Evolutionary conservation across 192 early-diverging fungal species (phyloP).

Genomic region (Coemansia sp.): DNA sequence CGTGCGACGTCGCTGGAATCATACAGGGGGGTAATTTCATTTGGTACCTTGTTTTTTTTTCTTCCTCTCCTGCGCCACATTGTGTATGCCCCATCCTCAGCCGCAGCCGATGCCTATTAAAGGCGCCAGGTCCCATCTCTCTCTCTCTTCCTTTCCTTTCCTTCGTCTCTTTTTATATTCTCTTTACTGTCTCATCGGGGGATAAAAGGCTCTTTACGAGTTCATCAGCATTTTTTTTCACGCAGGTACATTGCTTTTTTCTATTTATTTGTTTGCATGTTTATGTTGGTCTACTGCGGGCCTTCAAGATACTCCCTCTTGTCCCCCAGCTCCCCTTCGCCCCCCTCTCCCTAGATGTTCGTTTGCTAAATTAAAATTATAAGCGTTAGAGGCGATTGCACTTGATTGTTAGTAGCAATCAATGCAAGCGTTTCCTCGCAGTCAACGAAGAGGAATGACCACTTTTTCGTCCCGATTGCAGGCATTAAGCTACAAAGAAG

Average conservation of each 20-base stretch:
- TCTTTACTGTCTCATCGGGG: slow-evolving; percentile 5
- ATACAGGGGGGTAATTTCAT: not conserved
- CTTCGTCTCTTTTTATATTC: slow-evolving; percentile 16
- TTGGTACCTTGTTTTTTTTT: not conserved
- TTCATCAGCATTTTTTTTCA: slow-evolving; percentile 13
- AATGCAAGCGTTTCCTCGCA: not conserved
- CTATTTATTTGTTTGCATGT: slow-evolving; percentile 20
- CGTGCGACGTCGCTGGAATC: slow-evolving; percentile 7
- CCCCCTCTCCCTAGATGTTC: slow-evolving; percentile 5
- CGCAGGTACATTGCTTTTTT: slow-evolving; percentile 1
- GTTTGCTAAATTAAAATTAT: not conserved
- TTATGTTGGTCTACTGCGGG: slow-evolving; percentile 18
- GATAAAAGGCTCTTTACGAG: not conserved
- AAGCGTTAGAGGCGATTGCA: not conserved
- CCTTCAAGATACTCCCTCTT: not conserved
- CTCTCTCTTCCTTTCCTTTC: slow-evolving; percentile 4
- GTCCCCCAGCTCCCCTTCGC: slow-evolving; percentile 6
- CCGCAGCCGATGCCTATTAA: slow-evolving; percentile 27
- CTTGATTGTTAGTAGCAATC: slow-evolving; percentile 6
- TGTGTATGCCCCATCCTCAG: not conserved
- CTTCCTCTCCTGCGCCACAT: not conserved
- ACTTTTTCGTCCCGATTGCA: slow-evolving; percentile 3
- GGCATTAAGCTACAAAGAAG: not conserved
- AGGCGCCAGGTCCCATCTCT: slow-evolving; percentile 24
- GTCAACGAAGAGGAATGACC: slow-evolving; percentile 2